phyloP scores from a whole-genome alignment of 179 eudicot genomes.

The Beta macrorhiza region DNA sequence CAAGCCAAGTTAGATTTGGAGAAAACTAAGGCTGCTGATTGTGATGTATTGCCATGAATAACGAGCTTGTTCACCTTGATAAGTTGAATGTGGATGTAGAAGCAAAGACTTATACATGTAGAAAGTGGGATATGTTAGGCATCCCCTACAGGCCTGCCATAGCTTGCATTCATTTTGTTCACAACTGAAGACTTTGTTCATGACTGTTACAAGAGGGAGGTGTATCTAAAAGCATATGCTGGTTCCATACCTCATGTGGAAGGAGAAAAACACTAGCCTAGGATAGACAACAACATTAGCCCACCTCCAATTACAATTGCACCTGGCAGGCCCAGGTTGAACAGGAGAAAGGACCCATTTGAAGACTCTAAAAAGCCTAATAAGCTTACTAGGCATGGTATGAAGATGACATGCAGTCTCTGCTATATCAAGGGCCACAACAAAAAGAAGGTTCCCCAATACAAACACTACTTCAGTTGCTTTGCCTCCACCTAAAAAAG shows the following conservation, averaged over 20 bases:
- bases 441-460: background rate
- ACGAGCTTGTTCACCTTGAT: background rate
- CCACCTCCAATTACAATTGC: no score
- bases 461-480: background rate
- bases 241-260: background rate
- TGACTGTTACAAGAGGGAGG: background rate
- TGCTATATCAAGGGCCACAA: background rate
- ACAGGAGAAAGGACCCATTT: no score
- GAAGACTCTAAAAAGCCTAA: no score
- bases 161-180: background rate
- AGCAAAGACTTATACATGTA: background rate
- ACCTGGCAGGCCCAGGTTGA: no score
- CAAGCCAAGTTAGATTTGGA: background rate
- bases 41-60: background rate
- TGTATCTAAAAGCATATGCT: background rate
- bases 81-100: background rate
- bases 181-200: background rate
- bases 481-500: no score
- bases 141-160: background rate
- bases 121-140: background rate
- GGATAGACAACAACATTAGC: no score
- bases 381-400: no score
- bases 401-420: no score
- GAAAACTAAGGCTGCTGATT: no score
- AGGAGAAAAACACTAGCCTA: no score